These are phyloP conservation scores for Saturnispora saitoi DNA, from an alignment of 805 yeast species.

Conservation along the genomic window DNA sequence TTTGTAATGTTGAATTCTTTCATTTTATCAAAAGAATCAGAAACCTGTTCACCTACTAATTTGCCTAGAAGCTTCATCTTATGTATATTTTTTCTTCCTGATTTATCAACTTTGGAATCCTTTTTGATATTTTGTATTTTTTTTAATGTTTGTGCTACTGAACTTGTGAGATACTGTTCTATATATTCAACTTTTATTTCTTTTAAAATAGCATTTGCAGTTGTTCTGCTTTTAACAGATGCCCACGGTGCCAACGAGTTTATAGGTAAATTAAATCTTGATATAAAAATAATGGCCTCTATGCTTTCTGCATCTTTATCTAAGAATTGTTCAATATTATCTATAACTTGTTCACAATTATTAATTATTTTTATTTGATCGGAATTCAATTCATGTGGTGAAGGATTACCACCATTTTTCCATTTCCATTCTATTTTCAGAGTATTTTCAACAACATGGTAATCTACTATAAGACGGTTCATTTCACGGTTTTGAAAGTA, in stretches of 20 bases:
- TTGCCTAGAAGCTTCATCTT: slow-evolving; percentile 10
- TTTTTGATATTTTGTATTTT: not conserved
- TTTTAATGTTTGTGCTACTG: not conserved
- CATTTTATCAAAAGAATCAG: slow-evolving; percentile 12
- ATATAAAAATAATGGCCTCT: not conserved
- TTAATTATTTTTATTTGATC: not conserved
- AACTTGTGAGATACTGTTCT: not conserved
- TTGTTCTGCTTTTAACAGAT: not conserved
- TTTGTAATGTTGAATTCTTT: slow-evolving; percentile 17
- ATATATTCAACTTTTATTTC: not conserved
- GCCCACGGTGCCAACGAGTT: slow-evolving; percentile 7
- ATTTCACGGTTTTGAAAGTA: not conserved
- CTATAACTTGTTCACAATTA: not conserved
- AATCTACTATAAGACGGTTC: not conserved
- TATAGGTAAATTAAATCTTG: not conserved
- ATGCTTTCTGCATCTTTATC: no score
- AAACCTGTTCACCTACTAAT: slow-evolving; percentile 10
- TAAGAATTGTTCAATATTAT: not conserved
- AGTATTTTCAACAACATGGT: not conserved
- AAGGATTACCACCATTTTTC: not conserved
- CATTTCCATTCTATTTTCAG: not conserved
- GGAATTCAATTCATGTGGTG: not conserved
- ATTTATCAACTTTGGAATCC: slow-evolving; percentile 1
- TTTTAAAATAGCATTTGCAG: not conserved
- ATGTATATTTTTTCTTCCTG: slow-evolving; percentile 6